A percentile compares a stretch with the other conserved stretches of the same genome.
These are phyloP conservation scores for Apocynum venetum DNA, from an alignment of 257 asterid species.

Conservation along the genomic window DNA sequence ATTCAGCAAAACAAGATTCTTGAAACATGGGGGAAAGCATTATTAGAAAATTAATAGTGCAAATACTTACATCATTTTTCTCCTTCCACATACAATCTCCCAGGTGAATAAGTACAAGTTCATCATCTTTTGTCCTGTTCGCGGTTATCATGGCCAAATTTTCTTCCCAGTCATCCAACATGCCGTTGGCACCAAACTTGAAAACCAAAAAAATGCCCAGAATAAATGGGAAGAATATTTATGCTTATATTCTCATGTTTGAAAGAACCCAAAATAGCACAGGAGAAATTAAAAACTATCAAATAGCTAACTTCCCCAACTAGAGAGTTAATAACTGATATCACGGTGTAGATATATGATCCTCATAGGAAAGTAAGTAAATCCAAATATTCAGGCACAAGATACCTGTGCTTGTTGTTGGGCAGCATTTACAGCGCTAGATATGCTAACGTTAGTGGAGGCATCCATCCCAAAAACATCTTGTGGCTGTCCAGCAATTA, in stretches of 20 bases:
- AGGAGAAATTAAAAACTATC: neutral
- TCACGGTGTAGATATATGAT: neutral
- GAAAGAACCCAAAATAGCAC: neutral
- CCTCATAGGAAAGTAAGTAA: neutral
- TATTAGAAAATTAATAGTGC: neutral
- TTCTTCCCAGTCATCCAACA: slow-evolving; percentile 97
- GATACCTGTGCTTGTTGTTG: slow-evolving; percentile 79
- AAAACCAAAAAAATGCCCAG: slow-evolving; percentile 2
- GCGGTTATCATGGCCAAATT: slow-evolving; percentile 95
- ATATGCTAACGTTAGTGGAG: slow-evolving; percentile 37
- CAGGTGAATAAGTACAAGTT: slow-evolving; percentile 90
- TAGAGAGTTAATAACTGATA: neutral
- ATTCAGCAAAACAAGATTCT: slow-evolving; percentile 13
- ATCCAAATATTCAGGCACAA: slow-evolving; percentile 11
- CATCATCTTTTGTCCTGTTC: slow-evolving; percentile 92
- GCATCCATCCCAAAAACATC: slow-evolving; percentile 67
- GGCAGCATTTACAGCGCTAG: slow-evolving; percentile 43
- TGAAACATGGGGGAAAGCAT: slow-evolving; percentile 5
- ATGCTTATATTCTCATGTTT: neutral
- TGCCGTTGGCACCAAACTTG: slow-evolving; percentile 63
- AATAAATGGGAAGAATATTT: neutral
- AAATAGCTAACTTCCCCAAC: neutral
- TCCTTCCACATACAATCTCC: slow-evolving; percentile 98
- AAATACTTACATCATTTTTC: slow-evolving; percentile 72
- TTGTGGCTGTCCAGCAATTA: slow-evolving; percentile 94